Base-by-base conservation (phyloP, 345 rosid genomes). In the Luvunga scandens region DNA sequence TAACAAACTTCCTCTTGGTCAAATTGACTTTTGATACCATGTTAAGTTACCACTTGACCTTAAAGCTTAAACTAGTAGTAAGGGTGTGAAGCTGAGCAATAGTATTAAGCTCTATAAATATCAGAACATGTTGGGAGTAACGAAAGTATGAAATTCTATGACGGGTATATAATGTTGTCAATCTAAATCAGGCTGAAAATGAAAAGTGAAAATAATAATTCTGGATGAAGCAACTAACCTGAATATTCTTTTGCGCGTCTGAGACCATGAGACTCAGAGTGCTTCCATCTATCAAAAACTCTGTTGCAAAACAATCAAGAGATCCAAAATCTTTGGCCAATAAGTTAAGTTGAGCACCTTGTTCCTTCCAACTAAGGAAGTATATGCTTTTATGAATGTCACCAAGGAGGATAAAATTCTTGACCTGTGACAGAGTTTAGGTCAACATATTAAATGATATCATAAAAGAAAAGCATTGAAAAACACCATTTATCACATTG, bases 281-380 rank as follows among this genome's bases (percentile, higher is more conserved):
- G 85, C 91, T 96, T 84, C 99, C 98, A 85, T 96, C 99, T 82
- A 96, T 96, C 85, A 96, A 85, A 89, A 96, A 96, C 85, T 94
- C 99, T 2, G 99, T 91, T 65, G 99, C 96, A 61, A 88, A 83
- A 87, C 97, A 94, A 88, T 96, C 99, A 28, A 96, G 94, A 28
- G 93, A 90, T 66, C 97, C 96, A 57, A 92, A 96, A 87, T 96
- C 99, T 86, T 96, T 96, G 78, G 98, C 97, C 86, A 96, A 84
- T 83, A 94, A 88, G 84, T 69, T 91, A 75, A 96, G 97, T 80
- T 94, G 98, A 82, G 99, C 90, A 70, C 97, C 99, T 84, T 94
- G 97, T 85, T 96, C 99, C 84, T 92, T 96, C 99, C 99, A 96
- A 83, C 87, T 92, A 78, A 96, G 94, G 81, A 96, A 96, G 86